Conservation (phyloP, 352 stramenopile species). For the Phytophthora fragariae region DNA sequence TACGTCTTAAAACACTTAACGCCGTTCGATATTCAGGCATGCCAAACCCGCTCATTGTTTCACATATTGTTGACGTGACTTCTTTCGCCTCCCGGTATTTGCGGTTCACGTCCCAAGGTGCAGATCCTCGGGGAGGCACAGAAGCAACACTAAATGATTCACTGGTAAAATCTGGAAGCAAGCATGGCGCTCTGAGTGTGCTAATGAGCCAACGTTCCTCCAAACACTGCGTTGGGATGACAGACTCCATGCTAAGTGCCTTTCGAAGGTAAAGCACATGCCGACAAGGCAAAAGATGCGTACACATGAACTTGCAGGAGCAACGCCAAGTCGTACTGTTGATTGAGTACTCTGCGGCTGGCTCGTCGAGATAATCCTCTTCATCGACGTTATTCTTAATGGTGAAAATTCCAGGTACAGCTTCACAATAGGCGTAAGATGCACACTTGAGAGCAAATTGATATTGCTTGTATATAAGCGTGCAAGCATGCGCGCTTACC, state of each 20-base stretch:
- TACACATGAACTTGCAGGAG: background rate
- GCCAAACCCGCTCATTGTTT: too few relatives aligned
- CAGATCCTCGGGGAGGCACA: too few relatives aligned
- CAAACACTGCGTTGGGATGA: background rate
- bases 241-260: background rate
- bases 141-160: too few relatives aligned
- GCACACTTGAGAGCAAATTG: background rate
- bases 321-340: background rate
- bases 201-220: too few relatives aligned
- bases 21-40: too few relatives aligned
- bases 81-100: too few relatives aligned
- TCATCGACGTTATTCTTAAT: background rate
- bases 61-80: too few relatives aligned
- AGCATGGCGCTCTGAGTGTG: too few relatives aligned
- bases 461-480: background rate
- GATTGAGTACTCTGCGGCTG: background rate
- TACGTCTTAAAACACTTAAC: too few relatives aligned
- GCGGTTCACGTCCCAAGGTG: too few relatives aligned
- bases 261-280: background rate
- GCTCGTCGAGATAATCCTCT: background rate
- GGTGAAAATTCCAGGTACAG: background rate
- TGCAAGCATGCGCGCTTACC: background rate
- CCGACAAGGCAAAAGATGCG: background rate
- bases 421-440: background rate
- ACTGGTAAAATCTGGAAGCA: too few relatives aligned